A percentile compares a stretch with the other conserved stretches of the same genome.
These are phyloP conservation scores for Delonix regia DNA, from an alignment of 306 rosid species.

Conservation along the genomic window DNA sequence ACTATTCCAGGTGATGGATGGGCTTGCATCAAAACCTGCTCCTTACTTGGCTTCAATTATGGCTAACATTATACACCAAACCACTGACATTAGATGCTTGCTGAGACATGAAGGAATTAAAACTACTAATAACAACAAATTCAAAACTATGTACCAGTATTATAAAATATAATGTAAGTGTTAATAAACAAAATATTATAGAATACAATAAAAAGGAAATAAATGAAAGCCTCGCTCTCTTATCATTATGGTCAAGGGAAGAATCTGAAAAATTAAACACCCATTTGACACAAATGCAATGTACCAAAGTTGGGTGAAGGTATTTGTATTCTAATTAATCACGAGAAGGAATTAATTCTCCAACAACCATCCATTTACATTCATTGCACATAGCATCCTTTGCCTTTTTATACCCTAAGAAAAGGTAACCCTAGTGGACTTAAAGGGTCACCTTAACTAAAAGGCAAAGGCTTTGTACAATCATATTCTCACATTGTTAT, in stretches of 20 bases:
- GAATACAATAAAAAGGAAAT: too few relatives aligned
- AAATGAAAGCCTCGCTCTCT: background rate
- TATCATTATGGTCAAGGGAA: background rate
- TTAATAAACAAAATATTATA: too few relatives aligned
- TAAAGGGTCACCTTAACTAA: slow-evolving; percentile 17
- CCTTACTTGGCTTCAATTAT: background rate
- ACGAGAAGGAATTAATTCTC: slow-evolving; percentile 3
- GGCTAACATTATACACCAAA: background rate
- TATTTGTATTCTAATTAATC: slow-evolving; percentile 27
- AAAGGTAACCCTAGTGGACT: slow-evolving; percentile 29
- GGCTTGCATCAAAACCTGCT: background rate
- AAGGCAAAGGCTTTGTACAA: slow-evolving; percentile 18
- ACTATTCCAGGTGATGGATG: too few relatives aligned
- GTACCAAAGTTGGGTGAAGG: slow-evolving; percentile 34
- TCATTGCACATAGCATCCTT: slow-evolving; percentile 39
- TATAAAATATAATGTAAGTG: too few relatives aligned
- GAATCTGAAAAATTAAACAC: slow-evolving; percentile 36
- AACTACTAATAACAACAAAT: background rate
- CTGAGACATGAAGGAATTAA: too few relatives aligned
- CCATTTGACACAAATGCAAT: slow-evolving; percentile 34
- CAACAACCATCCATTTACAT: slow-evolving; percentile 23
- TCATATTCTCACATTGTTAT: background rate
- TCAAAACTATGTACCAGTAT: background rate
- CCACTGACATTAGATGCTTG: too few relatives aligned
- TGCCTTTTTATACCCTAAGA: slow-evolving; percentile 10